A percentile compares a stretch with the other conserved stretches of the same genome.
phyloP scores from a whole-genome alignment of 306 rosid species.

The Quercus agrifolia region DNA sequence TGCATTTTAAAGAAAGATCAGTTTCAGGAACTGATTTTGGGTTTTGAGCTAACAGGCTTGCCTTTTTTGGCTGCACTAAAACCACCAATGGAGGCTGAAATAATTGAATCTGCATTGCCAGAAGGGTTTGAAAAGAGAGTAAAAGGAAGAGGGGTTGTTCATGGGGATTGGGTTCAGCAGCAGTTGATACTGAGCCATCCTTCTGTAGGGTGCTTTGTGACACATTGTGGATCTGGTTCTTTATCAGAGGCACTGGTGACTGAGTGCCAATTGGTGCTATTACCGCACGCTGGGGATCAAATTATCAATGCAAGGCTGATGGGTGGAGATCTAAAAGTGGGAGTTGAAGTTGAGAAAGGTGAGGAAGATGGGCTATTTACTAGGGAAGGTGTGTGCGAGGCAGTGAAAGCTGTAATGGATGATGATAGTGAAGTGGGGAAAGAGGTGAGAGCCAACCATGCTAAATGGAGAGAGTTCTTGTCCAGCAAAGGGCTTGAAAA shows the following conservation, averaged over 20 bases:
- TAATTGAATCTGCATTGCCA: slow-evolving; percentile 24
- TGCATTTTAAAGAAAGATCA: slow-evolving; percentile 15
- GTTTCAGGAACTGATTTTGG: slow-evolving; percentile 28
- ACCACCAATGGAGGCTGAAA: slow-evolving; percentile 21
- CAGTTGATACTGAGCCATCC: slow-evolving; percentile 33
- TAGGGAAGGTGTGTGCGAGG: slow-evolving; percentile 26
- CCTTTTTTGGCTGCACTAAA: slow-evolving; percentile 38
- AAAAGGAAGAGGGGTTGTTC: slow-evolving; percentile 28
- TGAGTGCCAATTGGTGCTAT: slow-evolving; percentile 29
- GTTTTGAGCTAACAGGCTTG: slow-evolving; percentile 33
- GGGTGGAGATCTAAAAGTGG: slow-evolving; percentile 7
- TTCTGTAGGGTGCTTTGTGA: slow-evolving; percentile 42
- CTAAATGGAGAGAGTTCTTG: slow-evolving; percentile 21
- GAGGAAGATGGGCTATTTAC: slow-evolving; percentile 35
- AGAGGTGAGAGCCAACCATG: slow-evolving; percentile 20
- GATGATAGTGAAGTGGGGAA: slow-evolving; percentile 21
- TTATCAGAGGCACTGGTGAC: slow-evolving; percentile 25
- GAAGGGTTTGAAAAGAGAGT: slow-evolving; percentile 16
- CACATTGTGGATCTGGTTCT: slow-evolving; percentile 42
- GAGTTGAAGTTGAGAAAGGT: slow-evolving; percentile 7
- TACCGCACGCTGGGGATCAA: slow-evolving; percentile 29
- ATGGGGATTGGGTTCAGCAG: slow-evolving; percentile 41
- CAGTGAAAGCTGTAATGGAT: slow-evolving; percentile 24
- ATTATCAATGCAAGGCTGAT: slow-evolving; percentile 20
- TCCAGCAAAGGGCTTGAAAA: slow-evolving; percentile 14